phyloP scores from a whole-genome alignment of 352 stramenopile species.

The Phytophthora meadii region DNA sequence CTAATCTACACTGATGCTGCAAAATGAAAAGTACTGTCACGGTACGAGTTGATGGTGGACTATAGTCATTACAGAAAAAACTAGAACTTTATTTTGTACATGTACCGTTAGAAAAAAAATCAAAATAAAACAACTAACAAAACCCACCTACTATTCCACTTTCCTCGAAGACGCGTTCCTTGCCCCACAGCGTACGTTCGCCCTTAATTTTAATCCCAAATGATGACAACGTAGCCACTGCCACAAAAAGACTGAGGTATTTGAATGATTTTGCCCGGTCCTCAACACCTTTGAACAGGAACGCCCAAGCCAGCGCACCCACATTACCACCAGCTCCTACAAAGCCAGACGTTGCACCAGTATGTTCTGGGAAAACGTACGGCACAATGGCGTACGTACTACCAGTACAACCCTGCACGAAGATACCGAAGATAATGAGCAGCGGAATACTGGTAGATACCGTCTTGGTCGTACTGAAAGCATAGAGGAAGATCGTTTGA shows the following conservation, averaged over 20 bases:
- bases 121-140: too few species aligned
- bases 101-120: too few species aligned
- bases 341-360: conserved; percentile 54
- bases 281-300: conserved; percentile 61
- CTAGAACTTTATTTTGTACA: too few species aligned
- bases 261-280: conserved; percentile 45
- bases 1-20: too few species aligned
- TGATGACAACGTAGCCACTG: conserved; percentile 18
- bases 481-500: conserved; percentile 82
- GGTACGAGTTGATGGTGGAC: too few species aligned
- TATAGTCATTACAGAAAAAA: too few species aligned
- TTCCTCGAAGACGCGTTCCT: conserved; percentile 1
- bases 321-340: conserved; percentile 66
- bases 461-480: conserved; percentile 76
- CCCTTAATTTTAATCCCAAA: conserved; percentile 23
- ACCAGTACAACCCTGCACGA: conserved; percentile 64
- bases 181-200: conserved; percentile 23
- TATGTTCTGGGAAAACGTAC: conserved; percentile 50
- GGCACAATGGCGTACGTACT: conserved; percentile 71
- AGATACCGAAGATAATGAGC: conserved; percentile 91
- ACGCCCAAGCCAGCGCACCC: conserved; percentile 53
- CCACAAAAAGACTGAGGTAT: conserved; percentile 59
- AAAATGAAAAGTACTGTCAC: too few species aligned
- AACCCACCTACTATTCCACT: neutral
- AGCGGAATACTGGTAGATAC: conserved; percentile 66